Evolutionary conservation across 345 rosid genomes (phyloP).

Genomic region (Anastatica hierochuntica): DNA sequence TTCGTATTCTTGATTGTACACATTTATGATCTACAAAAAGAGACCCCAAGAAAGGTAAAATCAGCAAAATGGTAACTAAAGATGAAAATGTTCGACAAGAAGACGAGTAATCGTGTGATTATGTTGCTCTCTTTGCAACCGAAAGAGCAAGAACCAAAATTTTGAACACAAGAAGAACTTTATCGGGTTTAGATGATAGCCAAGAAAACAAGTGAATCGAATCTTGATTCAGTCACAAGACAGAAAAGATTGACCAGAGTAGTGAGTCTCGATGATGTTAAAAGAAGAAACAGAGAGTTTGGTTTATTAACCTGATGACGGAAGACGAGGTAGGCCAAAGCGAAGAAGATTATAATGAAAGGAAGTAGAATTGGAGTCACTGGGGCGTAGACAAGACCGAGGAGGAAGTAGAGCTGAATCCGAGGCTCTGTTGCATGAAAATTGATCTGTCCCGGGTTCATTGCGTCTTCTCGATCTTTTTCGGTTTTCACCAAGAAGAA

Average conservation of each 20-base stretch:
- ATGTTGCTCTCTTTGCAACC: no score
- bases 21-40: conserved; percentile 67
- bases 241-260: no score
- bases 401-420: conserved; percentile 82
- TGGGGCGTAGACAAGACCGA: conserved; percentile 83
- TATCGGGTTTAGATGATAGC: no score
- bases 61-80: background rate
- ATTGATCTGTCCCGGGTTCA: conserved; percentile 88
- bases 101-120: background rate
- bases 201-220: no score
- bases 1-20: conserved; percentile 86
- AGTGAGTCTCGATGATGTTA: conserved; percentile 1
- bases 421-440: conserved; percentile 85
- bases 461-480: conserved; percentile 88
- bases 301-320: conserved; percentile 72
- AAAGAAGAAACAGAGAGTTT: background rate
- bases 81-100: background rate
- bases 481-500: conserved; percentile 89
- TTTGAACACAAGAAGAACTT: no score
- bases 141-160: no score
- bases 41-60: background rate
- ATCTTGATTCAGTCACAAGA: no score
- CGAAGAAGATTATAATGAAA: conserved; percentile 77
- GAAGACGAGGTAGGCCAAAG: conserved; percentile 66
- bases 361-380: conserved; percentile 85